Conservation (phyloP, 495 filamentous ascomycete genomes). For the Penicillium pancosmium region DNA sequence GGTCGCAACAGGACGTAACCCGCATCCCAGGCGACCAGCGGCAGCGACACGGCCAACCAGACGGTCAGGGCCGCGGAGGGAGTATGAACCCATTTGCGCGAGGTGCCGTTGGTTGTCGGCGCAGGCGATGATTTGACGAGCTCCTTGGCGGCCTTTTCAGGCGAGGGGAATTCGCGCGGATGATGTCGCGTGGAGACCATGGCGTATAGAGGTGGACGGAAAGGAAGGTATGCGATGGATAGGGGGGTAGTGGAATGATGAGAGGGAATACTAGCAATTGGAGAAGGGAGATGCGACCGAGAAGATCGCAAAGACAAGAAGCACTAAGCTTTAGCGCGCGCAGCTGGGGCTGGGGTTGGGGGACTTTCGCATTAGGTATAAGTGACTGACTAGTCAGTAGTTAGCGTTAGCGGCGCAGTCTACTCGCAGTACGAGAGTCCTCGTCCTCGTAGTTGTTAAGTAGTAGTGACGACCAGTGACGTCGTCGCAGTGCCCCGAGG, state of each 20-base stretch:
- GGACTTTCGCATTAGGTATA: too few species aligned
- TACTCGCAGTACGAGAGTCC: too few species aligned
- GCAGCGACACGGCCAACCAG: slow-evolving; percentile 80
- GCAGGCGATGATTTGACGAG: slow-evolving; percentile 32
- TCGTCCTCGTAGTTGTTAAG: too few species aligned
- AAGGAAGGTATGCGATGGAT: not conserved
- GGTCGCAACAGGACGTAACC: slow-evolving; percentile 82
- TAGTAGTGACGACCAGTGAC: slow-evolving; percentile 32
- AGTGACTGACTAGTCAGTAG: too few species aligned
- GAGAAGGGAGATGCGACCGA: not conserved
- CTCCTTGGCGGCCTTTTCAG: slow-evolving; percentile 29
- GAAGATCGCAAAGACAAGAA: not conserved
- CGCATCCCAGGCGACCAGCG: slow-evolving; percentile 82
- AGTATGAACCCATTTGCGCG: slow-evolving; percentile 64
- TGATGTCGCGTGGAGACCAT: slow-evolving; percentile 60
- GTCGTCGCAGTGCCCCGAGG: slow-evolving; percentile 17
- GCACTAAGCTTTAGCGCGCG: slow-evolving; percentile 8
- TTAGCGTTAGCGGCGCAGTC: too few species aligned
- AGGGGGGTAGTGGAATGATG: not conserved
- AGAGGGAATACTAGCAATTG: not conserved
- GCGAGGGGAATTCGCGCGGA: slow-evolving; percentile 48
- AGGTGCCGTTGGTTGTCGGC: slow-evolving; percentile 27
- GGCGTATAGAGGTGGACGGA: slow-evolving; percentile 1
- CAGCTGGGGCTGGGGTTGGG: too few species aligned
- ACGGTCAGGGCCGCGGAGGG: slow-evolving; percentile 64